Evolutionary conservation across 192 early-diverging fungal species (phyloP), one percentile per base, ranked within the genome.

Genomic region (Coemansia sp.): DNA sequence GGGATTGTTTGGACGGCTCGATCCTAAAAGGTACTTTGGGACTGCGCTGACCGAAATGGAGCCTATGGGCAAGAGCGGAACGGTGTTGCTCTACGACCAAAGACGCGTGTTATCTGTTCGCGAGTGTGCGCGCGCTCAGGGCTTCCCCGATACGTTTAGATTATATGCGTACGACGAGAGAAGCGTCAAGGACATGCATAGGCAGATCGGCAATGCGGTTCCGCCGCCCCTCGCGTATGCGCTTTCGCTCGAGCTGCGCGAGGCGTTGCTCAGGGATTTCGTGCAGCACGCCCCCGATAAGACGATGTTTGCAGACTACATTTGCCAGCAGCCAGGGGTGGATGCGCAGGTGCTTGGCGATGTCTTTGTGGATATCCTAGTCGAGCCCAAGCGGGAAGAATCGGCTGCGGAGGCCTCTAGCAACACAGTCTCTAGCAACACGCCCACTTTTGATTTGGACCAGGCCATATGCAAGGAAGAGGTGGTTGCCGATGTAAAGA

Each of bases 141-240:
- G 87, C 9, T 90, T 90, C 67, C 87, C 89, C 0, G 89, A 90
- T 35, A 65, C 68, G 1, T 89, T 89, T 39, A 57, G 67, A 34
- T 83, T 90, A 30, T 69, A 73, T 13, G 78, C 71, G 42, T 59
- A 66, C 35, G 58, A 69, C 30, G 60, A 60, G 7, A 67, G 71
- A 36, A 67, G 69, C 25, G 52, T 72, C 29, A 82, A 71, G 20
- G 74, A 82, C 23, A 83, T 84, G 82, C 79, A 87, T 55, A 75
- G 80, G 3, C 88, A 90, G 58, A 68, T 90, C 10, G 88, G 88
- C 18, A 90, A 90, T 58, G 88, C 88, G 3, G 87, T 90, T 14
- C 88, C 88, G 16, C 83, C 83, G 23, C 86, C 84, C 1, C 69
- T 90, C 56, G 86, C 88, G 0, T 70, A 63, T 46, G 86, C 88